Percentiles rank a stretch among this genome's conserved stretches.
These are phyloP conservation scores for Naegleria lovaniensis DNA, from an alignment of 208 protist genomes.

Conservation along the genomic window DNA sequence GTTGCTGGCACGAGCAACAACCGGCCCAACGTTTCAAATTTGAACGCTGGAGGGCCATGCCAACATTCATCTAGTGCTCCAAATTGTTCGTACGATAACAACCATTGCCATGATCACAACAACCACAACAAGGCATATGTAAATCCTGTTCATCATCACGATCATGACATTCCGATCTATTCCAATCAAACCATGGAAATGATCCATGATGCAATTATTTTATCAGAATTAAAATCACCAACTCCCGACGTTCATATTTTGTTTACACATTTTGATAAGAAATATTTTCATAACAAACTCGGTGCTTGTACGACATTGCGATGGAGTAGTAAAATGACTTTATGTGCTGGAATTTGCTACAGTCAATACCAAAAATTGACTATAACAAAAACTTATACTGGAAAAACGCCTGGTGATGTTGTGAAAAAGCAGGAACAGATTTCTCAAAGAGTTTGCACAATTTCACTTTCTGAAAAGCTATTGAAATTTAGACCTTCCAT, in stretches of 20 bases:
- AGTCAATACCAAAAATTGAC: background rate
- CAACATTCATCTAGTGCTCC: too few species aligned
- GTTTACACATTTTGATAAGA: background rate
- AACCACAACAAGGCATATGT: too few species aligned
- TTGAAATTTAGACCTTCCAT: conserved; percentile 36
- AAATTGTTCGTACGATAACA: too few species aligned
- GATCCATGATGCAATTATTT: background rate
- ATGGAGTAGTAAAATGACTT: conserved; percentile 44
- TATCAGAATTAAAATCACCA: background rate
- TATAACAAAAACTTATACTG: background rate
- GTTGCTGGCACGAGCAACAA: too few species aligned
- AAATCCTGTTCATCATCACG: too few species aligned
- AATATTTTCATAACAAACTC: background rate
- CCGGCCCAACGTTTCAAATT: too few species aligned
- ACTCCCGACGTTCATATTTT: background rate
- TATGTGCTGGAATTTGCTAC: conserved; percentile 39
- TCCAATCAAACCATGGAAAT: background rate
- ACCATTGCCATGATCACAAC: too few species aligned
- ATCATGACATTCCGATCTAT: background rate
- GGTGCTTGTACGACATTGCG: background rate
- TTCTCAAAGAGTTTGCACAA: conserved; percentile 22
- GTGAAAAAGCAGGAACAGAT: background rate
- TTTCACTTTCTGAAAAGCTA: conserved; percentile 30
- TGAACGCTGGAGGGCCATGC: too few species aligned
- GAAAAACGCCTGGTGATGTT: background rate